These are phyloP conservation scores for Astrephomene gubernaculifera DNA, from an alignment of 139 green algal species.

Conservation along the genomic window DNA sequence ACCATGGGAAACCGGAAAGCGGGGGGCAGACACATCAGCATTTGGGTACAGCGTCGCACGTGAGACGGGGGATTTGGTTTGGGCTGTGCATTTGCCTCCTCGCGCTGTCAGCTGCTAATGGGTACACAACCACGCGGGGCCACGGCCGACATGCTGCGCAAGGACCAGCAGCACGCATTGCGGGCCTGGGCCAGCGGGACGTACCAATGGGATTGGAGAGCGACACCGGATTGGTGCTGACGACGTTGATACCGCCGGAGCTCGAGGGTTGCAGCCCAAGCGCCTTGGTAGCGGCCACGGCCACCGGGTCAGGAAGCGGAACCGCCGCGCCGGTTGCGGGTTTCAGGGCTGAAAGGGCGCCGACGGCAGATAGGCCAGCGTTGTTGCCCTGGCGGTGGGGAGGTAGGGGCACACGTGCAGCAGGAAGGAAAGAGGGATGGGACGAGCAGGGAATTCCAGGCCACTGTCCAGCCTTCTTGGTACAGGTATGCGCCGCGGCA, in stretches of 20 bases:
- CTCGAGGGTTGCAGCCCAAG: not conserved
- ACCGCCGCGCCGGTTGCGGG: not conserved
- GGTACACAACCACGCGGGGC: too few species aligned
- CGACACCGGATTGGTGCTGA: not conserved
- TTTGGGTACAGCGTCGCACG: too few species aligned
- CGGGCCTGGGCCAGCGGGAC: too few species aligned
- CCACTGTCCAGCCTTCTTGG: not conserved
- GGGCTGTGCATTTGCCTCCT: too few species aligned
- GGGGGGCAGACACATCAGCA: too few species aligned
- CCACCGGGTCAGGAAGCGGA: not conserved
- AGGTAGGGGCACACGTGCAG: not conserved
- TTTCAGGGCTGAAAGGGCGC: not conserved
- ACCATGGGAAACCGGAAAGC: too few species aligned
- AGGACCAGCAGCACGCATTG: too few species aligned
- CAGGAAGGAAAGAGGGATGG: not conserved
- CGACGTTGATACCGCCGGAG: slow-evolving; percentile 5
- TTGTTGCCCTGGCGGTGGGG: not conserved
- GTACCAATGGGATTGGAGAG: slow-evolving; percentile 20
- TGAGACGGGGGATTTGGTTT: too few species aligned
- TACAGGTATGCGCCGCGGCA: not conserved
- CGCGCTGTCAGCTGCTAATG: too few species aligned
- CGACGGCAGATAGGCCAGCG: too few species aligned
- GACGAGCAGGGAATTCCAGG: not conserved
- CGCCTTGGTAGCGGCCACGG: not conserved
- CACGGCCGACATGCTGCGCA: too few species aligned